These are phyloP conservation scores for Eucalyptus melliodora DNA, from an alignment of 345 rosid species.

Conservation along the genomic window DNA sequence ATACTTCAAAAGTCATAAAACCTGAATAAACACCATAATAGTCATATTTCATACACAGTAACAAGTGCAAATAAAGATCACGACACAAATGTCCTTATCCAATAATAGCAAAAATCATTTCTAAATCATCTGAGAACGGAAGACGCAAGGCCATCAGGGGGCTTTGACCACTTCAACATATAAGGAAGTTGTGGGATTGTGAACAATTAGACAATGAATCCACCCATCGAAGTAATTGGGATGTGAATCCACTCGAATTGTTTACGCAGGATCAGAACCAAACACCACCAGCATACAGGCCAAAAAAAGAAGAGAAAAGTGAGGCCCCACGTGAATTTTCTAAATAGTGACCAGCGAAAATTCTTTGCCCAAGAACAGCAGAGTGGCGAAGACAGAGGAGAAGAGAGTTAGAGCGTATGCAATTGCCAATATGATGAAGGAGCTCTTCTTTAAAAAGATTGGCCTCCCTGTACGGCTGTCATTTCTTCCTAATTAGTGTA, in stretches of 20 bases:
- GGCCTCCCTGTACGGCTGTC: background rate
- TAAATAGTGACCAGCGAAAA: background rate
- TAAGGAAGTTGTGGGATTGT: background rate
- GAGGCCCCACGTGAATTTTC: background rate
- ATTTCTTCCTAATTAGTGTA: background rate
- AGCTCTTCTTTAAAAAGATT: background rate
- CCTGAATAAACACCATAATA: background rate
- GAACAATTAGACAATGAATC: background rate
- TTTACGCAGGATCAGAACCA: background rate
- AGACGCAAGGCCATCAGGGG: background rate
- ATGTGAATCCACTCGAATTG: background rate
- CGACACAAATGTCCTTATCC: background rate
- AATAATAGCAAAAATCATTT: background rate
- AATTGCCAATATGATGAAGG: background rate
- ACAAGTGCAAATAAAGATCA: background rate
- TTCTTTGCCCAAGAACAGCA: background rate
- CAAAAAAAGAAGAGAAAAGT: background rate
- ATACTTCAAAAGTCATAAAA: too few relatives aligned
- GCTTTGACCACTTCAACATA: background rate
- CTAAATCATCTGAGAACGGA: background rate
- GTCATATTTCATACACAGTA: background rate
- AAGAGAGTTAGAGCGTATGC: background rate
- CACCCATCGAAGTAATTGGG: background rate
- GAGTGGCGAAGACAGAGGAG: background rate
- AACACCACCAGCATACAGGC: background rate